Evolutionary conservation across 2,329 filamentous ascomycete species (phyloP), one percentile per base, ranked within the genome.

Genomic region (Xylaria sp.): DNA sequence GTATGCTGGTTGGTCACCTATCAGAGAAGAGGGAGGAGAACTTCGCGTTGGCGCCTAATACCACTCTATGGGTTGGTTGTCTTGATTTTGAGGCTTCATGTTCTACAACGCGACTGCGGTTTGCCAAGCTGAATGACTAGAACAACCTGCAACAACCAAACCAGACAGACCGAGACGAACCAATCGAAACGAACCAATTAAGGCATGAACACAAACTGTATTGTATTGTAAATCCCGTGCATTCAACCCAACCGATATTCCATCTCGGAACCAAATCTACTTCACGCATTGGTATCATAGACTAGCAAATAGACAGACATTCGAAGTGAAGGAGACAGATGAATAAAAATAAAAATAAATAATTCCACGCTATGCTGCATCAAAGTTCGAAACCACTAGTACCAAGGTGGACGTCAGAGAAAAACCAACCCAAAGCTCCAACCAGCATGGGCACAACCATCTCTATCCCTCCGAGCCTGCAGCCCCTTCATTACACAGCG

Each of bases 341-440:
- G 63, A 39, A 41, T 23, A 30, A 48, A 66, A 39, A 41, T 6
- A 34, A 10, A 18, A 52, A 15, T 4, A 25, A 30, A 30, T 8
- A 65, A 65, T 60, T 61, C 69, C 41, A 69, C 61, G 69, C 65
- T 65, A 63, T 65, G 68, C 60, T 70, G 69, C 66, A 68, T 64
- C 48, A 43, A 43, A 58, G 53, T 41, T 36, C 45, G 39, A 70
- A 63, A 30, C 36, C 20, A 66, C 20, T 32, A 60, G 12, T 46
- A 23, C 43, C 15, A 52, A 53, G 25, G n/a, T 70, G 66, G 18
- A 61, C 70, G 71, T 72, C 68, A 50, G 57, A 30, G 30, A 66
- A 39, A 25, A 39, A 25, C 25, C 6, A 32, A 57, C 32, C 23
- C 43, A 36, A 62, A 62, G 39, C 25, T 6, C 25, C 55, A 67